These are phyloP conservation scores for Candida sanyaensis DNA, from an alignment of 1,139 yeast genomes.

Conservation along the genomic window DNA sequence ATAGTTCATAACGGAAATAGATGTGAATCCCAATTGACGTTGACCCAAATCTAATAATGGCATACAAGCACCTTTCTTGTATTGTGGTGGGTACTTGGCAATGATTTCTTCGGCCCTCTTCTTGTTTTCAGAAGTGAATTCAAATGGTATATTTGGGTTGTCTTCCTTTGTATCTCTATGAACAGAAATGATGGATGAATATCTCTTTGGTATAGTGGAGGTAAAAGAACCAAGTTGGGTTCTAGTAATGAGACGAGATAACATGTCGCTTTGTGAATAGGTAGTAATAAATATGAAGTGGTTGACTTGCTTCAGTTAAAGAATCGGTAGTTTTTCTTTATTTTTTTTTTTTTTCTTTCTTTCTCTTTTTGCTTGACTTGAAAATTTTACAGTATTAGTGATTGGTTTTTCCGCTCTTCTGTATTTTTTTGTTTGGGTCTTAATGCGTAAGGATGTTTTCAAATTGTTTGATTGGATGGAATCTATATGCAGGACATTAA, in stretches of 20 bases:
- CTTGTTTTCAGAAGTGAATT: conserved; percentile 68
- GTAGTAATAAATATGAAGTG: background rate
- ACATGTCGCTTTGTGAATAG: conserved; percentile 12
- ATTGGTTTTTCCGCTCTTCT: background rate
- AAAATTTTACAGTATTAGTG: background rate
- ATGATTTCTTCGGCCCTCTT: conserved; percentile 72
- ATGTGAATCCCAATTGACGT: conserved; percentile 85
- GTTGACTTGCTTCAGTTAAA: background rate
- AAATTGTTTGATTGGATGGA: conserved; percentile 11
- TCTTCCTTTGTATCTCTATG: conserved; percentile 75
- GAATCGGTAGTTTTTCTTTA: too few species aligned
- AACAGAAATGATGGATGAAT: conserved; percentile 55
- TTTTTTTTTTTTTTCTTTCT: too few species aligned
- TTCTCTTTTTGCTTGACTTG: background rate
- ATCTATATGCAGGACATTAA: conserved; percentile 4
- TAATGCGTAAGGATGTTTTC: conserved; percentile 10
- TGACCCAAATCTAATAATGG: conserved; percentile 86
- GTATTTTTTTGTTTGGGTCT: background rate
- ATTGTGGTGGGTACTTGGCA: conserved; percentile 81
- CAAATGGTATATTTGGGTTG: conserved; percentile 71
- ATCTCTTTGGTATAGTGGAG: conserved; percentile 22
- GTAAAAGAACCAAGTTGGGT: conserved; percentile 1
- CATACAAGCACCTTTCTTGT: conserved; percentile 88
- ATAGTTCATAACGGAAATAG: conserved; percentile 90
- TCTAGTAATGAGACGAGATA: conserved; percentile 13